Conservation (phyloP, 169 alveolate genomes). For the Plasmodium ovale region DNA sequence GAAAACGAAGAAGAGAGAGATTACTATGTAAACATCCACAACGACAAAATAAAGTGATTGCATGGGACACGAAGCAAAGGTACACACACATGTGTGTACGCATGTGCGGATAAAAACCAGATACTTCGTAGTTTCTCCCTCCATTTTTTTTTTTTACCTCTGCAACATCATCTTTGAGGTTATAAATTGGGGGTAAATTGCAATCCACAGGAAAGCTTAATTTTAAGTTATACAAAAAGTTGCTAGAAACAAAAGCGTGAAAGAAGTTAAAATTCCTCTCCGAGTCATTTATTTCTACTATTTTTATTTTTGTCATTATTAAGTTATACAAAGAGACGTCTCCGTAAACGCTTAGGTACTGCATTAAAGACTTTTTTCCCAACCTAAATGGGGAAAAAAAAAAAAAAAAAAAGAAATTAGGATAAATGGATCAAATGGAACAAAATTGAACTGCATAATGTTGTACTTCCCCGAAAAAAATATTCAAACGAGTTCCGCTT, state of each 20-base stretch:
- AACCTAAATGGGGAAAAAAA: slow-evolving; percentile 13
- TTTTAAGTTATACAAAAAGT: slow-evolving; percentile 52
- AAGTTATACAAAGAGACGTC: slow-evolving; percentile 56
- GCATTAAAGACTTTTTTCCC: slow-evolving; percentile 58
- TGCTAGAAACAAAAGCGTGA: slow-evolving; percentile 35
- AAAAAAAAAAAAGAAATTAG: background rate
- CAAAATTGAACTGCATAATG: too few species aligned
- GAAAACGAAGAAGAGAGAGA: too few species aligned
- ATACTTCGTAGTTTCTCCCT: too few species aligned
- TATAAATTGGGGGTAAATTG: slow-evolving; percentile 58
- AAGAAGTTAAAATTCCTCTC: slow-evolving; percentile 66
- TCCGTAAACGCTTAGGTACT: slow-evolving; percentile 66
- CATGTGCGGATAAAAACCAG: background rate
- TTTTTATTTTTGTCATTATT: slow-evolving; percentile 67
- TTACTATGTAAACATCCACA: too few species aligned
- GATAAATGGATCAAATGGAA: too few species aligned
- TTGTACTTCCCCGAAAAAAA: too few species aligned
- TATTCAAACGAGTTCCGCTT: too few species aligned
- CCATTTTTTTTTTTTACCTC: slow-evolving; percentile 38
- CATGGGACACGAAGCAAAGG: background rate
- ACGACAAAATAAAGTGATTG: too few species aligned
- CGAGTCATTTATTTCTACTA: slow-evolving; percentile 57
- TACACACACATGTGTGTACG: background rate
- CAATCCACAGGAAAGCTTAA: slow-evolving; percentile 45
- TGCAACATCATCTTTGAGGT: slow-evolving; percentile 25